Evolutionary conservation across 108 stramenopile species (phyloP), one percentile per base, ranked within the genome.

Genomic region (Stephanodiscus minutulus): DNA sequence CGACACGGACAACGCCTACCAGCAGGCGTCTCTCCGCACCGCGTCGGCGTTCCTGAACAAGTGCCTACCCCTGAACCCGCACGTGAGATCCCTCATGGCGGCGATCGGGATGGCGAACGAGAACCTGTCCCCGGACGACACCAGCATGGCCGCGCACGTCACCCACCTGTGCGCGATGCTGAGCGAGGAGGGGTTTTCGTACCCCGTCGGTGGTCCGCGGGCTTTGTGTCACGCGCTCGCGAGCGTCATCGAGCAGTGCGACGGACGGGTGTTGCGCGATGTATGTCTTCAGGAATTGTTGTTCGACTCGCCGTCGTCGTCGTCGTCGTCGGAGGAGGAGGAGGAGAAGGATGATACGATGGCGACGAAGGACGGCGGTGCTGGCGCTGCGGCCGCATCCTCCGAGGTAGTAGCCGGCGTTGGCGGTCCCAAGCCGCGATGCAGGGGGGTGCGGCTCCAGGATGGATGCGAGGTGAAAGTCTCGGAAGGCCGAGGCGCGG

Each of bases 81-180:
- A 92, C 57, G 77, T 90, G 0, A 75, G 95, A 49, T 89, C 89
- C 17, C 77, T 93, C 53, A 84, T 92, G 82, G 91, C 91, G 5
- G 95, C 86, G 4, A 84, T 96, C 48, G 95, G 95, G 13, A 91
- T 91, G 86, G 77, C 82, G 52, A 83, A 79, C 44, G 92, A 96
- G 68, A 87, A 92, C 56, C 35, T 94, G 10, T 57, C 71, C 63
- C 95, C 95, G 7, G 88, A 87, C 54, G 77, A 82, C 44, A 83
- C 89, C 5, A 92, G 92, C 66, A 91, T 96, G 92, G 95, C 85
- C 41, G 90, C 87, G 20, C 92, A 94, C 76, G 80, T 94, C 9
- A 83, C 86, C 12, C 88, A 92, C 70, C 49, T 91, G 2, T 84
- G 86, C 58, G 77, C 86, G 20, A 77, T 79, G 64, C 65, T 85